A percentile compares a stretch with the other conserved stretches of the same genome.
These are phyloP conservation scores for Eleusine coracana DNA, from an alignment of 176 grass and related monocot genomes.

Conservation along the genomic window DNA sequence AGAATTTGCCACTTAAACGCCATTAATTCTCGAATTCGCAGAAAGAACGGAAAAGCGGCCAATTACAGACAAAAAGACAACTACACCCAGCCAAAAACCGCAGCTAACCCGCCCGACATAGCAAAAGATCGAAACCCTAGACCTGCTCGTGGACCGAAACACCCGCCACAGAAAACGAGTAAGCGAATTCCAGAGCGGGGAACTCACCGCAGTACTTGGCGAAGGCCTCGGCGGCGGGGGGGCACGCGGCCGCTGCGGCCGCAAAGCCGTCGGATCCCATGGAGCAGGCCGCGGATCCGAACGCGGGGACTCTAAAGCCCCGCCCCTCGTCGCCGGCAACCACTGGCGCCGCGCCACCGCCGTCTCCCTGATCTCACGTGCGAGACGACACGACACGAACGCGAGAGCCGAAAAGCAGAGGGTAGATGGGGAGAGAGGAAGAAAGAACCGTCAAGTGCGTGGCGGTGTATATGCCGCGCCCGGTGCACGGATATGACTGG, in stretches of 20 bases:
- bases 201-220: conserved; percentile 81
- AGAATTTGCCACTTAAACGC: conserved; percentile 7
- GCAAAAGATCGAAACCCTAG: conserved; percentile 4
- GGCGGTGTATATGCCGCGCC: neutral
- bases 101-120: neutral
- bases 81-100: conserved; percentile 24
- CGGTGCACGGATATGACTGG: neutral
- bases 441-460: neutral
- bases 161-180: neutral
- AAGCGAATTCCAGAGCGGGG: conserved; percentile 5
- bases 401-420: neutral
- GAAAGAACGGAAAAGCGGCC: conserved; percentile 2
- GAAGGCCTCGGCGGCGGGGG: conserved; percentile 71
- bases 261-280: conserved; percentile 44
- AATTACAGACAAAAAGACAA: neutral
- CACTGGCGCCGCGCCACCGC: neutral
- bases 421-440: neutral
- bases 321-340: conserved; percentile 20
- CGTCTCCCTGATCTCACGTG: conserved; percentile 41
- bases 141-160: neutral
- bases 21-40: neutral
- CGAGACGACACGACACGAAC: neutral
- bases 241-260: conserved; percentile 39
- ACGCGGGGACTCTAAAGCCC: conserved; percentile 6
- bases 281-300: conserved; percentile 51